phyloP scores from a whole-genome alignment of 495 filamentous ascomycete species.

The Articulospora tetracladia region DNA sequence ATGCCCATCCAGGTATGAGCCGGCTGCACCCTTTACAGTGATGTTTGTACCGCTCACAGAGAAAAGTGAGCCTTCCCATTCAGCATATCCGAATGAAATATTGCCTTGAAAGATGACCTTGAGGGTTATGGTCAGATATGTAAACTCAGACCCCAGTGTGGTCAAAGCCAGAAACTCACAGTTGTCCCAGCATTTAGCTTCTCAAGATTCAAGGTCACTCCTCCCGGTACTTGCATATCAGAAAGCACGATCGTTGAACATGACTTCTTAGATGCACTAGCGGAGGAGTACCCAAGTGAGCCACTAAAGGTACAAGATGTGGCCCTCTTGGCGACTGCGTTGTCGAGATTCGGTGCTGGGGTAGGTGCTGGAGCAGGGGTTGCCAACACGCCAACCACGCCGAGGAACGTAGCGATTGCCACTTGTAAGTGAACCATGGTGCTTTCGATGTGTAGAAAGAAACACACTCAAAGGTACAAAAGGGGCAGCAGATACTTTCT shows the following conservation, averaged over 20 bases:
- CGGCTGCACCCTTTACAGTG: constrained; percentile 41
- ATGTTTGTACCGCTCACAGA: constrained; percentile 43
- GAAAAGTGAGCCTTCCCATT: constrained; percentile 46
- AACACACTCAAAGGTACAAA: too few species aligned
- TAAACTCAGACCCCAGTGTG: not conserved
- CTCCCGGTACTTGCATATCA: constrained; percentile 32
- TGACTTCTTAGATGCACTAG: constrained; percentile 33
- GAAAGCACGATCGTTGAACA: constrained; percentile 42
- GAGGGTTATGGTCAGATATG: not conserved
- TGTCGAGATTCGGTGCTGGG: not conserved
- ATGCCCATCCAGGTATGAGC: constrained; percentile 39
- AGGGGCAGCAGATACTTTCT: not conserved
- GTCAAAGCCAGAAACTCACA: constrained; percentile 25
- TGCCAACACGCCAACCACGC: not conserved
- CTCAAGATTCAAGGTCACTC: not conserved
- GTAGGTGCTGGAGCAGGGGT: constrained; percentile 9
- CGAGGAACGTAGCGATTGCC: not conserved
- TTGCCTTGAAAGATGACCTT: constrained; percentile 47
- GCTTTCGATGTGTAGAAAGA: not conserved
- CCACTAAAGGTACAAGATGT: constrained; percentile 37
- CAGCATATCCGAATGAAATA: constrained; percentile 44
- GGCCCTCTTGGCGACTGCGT: constrained; percentile 13
- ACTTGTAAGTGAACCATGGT: constrained; percentile 13
- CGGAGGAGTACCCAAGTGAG: constrained; percentile 33
- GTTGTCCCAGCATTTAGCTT: constrained; percentile 37